Evolutionary conservation across 1,139 yeast genomes (phyloP), one percentile per base, ranked within the genome.

Genomic region (Nakaseomyces bracarensis): DNA sequence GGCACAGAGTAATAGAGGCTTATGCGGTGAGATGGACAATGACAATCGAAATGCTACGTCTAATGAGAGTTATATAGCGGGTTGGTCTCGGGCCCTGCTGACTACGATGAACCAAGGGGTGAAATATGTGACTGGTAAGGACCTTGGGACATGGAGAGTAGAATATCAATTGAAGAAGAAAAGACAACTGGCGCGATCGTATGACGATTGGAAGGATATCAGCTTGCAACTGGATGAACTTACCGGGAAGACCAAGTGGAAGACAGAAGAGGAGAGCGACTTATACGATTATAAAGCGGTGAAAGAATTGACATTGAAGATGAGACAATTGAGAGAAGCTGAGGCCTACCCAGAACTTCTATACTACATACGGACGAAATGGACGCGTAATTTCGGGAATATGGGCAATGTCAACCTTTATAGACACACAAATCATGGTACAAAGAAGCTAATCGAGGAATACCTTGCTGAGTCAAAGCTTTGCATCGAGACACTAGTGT

Each of bases 361-460:
- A 20, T 85, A 84, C 55, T 67, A 84, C 19, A 77, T 91, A 8
- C 65, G 97, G 43, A 89, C 96, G 0, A 77, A 83, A 23, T 82
- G 96, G 83, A 76, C 78, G 4, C 69, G 98, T 46, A 85, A 89
- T 55, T 64, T 85, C 47, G 97, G 95, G 1, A 83, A 86, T 52
- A 85, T 89, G 73, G 95, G 96, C 0, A 85, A 87, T 60, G 75
- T 80, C 20, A 74, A 79, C 53, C 68, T 91, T 16, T 91, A 85
- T 61, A 67, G 82, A 36, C 85, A 82, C 53, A 77, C 93, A 1
- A 79, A 77, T 55, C 83, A 82, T 11, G 98, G 98, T 1, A 89
- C 98, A 0, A 91, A 91, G 58, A 61, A 61, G 35, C 67, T 89
- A 34, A 84, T 91, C 37, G 96, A 87, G 54, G 89, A 84, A 36